phyloP scores from a whole-genome alignment of 176 grass and related monocot genomes.

The Aegilops longissima region DNA sequence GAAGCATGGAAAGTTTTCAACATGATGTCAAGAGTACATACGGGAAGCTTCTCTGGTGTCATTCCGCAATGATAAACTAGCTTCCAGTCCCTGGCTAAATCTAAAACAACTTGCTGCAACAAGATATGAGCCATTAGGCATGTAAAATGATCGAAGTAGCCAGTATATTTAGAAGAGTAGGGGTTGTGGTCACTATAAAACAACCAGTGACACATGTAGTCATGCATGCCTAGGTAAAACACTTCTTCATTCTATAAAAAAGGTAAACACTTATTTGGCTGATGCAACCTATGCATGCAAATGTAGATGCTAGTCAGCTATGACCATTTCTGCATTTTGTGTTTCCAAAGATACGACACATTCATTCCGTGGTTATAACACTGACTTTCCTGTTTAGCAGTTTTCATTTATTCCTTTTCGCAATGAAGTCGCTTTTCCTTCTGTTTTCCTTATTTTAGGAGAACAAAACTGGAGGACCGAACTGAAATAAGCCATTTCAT shows the following conservation, averaged over 20 bases:
- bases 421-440: not conserved
- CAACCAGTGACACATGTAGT: not conserved
- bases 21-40: conserved; percentile 44
- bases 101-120: conserved; percentile 71
- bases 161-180: not conserved
- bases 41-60: conserved; percentile 81
- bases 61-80: conserved; percentile 88
- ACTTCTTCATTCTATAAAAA: not conserved
- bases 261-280: conserved; percentile 24
- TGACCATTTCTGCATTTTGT: not conserved
- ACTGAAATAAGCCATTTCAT: not conserved
- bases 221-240: not conserved
- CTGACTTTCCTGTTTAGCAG: conserved; percentile 1
- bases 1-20: conserved; percentile 16
- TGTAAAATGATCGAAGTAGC: conserved; percentile 4
- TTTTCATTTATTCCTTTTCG: conserved; percentile 9
- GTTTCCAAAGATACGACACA: conserved; percentile 11
- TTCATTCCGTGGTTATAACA: not conserved
- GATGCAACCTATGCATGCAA: not conserved
- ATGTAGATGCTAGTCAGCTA: not conserved
- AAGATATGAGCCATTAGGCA: conserved; percentile 29
- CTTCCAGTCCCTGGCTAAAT: conserved; percentile 82
- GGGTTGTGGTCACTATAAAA: conserved; percentile 1
- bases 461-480: not conserved
- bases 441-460: not conserved